A percentile compares a stretch with the other conserved stretches of the same genome.
Evolutionary conservation across 202 grass and related monocot genomes (phyloP).

Genomic region (Musa balbisiana): DNA sequence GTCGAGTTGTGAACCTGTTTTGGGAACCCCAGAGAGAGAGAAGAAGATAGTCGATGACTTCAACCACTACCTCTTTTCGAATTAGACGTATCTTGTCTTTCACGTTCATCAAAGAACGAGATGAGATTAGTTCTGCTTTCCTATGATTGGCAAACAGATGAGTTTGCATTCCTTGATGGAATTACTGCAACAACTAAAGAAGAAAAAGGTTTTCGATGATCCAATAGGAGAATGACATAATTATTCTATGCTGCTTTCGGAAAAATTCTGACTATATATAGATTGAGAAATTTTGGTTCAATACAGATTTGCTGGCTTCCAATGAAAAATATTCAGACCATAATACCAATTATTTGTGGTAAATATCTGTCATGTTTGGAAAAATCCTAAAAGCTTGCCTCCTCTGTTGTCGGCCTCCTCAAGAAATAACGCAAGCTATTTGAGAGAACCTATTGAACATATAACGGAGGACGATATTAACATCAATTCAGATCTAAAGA

Average conservation of each 20-base stretch:
- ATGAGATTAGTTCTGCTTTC: no score
- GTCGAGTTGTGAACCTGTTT: no score
- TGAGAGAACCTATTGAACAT: conserved; percentile 49
- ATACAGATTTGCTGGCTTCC: not conserved
- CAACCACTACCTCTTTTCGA: no score
- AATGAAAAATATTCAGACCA: not conserved
- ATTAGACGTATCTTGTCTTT: no score
- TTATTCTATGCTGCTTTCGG: not conserved
- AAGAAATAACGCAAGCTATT: conserved; percentile 96
- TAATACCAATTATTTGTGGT: not conserved
- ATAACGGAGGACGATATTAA: not conserved
- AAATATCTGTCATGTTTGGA: not conserved
- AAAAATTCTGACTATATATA: not conserved
- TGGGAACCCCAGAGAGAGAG: no score
- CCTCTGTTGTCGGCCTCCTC: conserved; percentile 81
- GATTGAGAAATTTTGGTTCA: not conserved
- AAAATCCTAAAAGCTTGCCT: conserved; percentile 55
- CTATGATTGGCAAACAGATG: no score
- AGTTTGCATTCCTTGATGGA: no score
- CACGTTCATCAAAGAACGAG: no score
- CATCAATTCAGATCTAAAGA: not conserved
- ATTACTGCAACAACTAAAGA: no score
- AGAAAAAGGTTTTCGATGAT: no score
- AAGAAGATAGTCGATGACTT: no score
- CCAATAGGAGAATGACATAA: no score